These are phyloP conservation scores for Fusarium azukiicola DNA, from an alignment of 2,329 filamentous ascomycete species.

Conservation along the genomic window DNA sequence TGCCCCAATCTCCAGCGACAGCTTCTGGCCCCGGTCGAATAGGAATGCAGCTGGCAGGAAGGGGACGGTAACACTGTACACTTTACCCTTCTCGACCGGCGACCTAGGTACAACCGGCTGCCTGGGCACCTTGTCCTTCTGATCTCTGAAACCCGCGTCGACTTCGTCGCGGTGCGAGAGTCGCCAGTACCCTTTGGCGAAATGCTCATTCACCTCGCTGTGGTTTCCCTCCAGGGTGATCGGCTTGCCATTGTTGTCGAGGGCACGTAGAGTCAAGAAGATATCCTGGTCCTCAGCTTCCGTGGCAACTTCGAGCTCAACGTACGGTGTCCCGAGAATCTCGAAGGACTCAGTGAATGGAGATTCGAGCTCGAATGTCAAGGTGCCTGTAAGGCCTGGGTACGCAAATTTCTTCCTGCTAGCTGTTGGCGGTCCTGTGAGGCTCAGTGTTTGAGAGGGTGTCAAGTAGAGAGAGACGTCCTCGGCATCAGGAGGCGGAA, in stretches of 20 bases:
- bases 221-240: slow-evolving; percentile 20
- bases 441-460: slow-evolving; percentile 9
- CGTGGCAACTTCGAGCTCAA: slow-evolving; percentile 22
- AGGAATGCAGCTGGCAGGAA: slow-evolving; percentile 21
- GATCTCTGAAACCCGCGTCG: background rate
- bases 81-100: slow-evolving; percentile 10
- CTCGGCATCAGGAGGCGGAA: slow-evolving; percentile 23
- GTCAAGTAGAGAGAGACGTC: background rate
- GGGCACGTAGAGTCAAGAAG: slow-evolving; percentile 19
- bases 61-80: slow-evolving; percentile 20
- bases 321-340: slow-evolving; percentile 23
- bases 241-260: background rate
- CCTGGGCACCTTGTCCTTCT: background rate
- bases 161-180: slow-evolving; percentile 31
- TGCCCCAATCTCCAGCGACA: slow-evolving; percentile 20
- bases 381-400: background rate
- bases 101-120: background rate
- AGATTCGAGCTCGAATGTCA: slow-evolving; percentile 8
- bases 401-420: slow-evolving; percentile 6
- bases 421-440: background rate
- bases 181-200: slow-evolving; percentile 18
- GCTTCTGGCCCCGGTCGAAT: slow-evolving; percentile 21
- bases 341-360: slow-evolving; percentile 24
- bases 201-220: slow-evolving; percentile 23
- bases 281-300: slow-evolving; percentile 26